Conservation (phyloP, 805 yeast genomes). For the Sugiyamaella chiloensis region DNA sequence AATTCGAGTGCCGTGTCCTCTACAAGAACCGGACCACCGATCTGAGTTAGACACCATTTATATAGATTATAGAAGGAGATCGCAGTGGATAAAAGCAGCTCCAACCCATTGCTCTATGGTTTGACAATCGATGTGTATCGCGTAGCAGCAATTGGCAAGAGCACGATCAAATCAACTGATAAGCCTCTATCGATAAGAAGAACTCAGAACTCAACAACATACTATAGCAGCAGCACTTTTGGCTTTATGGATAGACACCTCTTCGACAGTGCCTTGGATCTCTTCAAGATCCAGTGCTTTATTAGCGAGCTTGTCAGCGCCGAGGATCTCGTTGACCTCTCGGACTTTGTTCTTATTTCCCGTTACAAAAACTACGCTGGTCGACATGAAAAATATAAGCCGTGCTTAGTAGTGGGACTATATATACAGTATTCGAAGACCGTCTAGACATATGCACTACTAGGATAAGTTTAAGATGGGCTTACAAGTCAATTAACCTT, state of each 20-base stretch:
- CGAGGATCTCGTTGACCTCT: slow-evolving; percentile 76
- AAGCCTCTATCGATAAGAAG: background rate
- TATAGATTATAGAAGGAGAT: too few relatives aligned
- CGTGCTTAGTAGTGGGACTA: too few relatives aligned
- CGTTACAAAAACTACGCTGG: slow-evolving; percentile 31
- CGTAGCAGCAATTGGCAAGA: too few relatives aligned
- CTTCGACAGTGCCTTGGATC: slow-evolving; percentile 81
- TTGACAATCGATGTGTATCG: too few relatives aligned
- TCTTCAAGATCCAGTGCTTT: slow-evolving; percentile 79
- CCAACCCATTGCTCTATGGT: too few relatives aligned
- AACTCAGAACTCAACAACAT: too few relatives aligned
- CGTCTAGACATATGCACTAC: too few relatives aligned
- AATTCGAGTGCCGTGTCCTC: slow-evolving; percentile 93
- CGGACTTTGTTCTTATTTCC: slow-evolving; percentile 86
- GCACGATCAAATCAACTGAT: too few relatives aligned
- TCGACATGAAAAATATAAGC: background rate
- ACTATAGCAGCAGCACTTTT: slow-evolving; percentile 61
- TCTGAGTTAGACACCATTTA: slow-evolving; percentile 22
- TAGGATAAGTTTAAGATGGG: too few relatives aligned
- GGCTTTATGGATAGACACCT: slow-evolving; percentile 79
- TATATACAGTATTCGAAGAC: too few relatives aligned
- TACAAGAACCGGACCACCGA: slow-evolving; percentile 80
- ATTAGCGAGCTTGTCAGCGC: slow-evolving; percentile 48
- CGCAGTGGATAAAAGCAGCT: too few relatives aligned
- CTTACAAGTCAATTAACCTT: background rate